Evolutionary conservation across 2,329 filamentous ascomycete species (phyloP).

Genomic region (Ophiostoma ips): DNA sequence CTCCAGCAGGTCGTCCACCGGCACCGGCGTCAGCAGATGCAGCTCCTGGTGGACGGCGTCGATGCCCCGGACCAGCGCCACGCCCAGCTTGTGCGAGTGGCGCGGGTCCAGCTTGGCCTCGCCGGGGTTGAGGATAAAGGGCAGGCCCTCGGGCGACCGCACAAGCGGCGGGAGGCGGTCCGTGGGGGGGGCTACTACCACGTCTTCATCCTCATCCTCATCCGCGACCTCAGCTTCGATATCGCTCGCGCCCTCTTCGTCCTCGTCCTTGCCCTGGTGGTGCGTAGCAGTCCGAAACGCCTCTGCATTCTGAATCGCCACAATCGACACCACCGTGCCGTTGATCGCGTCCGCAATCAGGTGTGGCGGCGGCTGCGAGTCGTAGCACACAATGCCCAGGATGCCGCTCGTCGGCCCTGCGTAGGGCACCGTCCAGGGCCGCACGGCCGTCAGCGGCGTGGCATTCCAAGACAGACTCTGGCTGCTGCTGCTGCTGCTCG

Average conservation of each 20-base stretch:
- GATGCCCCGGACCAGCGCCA: conserved; percentile 58
- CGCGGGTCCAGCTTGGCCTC: conserved; percentile 45
- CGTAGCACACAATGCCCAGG: conserved; percentile 53
- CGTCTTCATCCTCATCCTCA: not conserved
- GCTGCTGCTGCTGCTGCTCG: not conserved
- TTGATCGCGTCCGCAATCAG: conserved; percentile 53
- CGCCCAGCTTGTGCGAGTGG: conserved; percentile 44
- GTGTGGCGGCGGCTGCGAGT: conserved; percentile 44
- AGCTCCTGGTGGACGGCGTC: conserved; percentile 39
- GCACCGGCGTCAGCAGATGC: conserved; percentile 50
- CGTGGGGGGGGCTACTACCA: conserved; percentile 9
- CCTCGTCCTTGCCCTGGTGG: not conserved
- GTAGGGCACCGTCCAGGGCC: conserved; percentile 52
- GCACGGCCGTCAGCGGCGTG: conserved; percentile 38
- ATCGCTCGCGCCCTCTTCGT: too few relatives aligned
- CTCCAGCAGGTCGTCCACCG: not conserved
- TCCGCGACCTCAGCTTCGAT: too few relatives aligned
- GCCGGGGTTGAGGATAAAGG: conserved; percentile 43
- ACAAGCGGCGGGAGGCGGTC: conserved; percentile 31
- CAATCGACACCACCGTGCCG: conserved; percentile 54
- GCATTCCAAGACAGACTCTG: conserved; percentile 31
- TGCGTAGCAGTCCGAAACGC: conserved; percentile 28
- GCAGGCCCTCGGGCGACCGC: conserved; percentile 40
- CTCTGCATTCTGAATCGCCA: conserved; percentile 40
- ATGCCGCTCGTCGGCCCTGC: conserved; percentile 36